phyloP scores from a whole-genome alignment of 805 yeast species.

The Teunomyces funiuensis region DNA sequence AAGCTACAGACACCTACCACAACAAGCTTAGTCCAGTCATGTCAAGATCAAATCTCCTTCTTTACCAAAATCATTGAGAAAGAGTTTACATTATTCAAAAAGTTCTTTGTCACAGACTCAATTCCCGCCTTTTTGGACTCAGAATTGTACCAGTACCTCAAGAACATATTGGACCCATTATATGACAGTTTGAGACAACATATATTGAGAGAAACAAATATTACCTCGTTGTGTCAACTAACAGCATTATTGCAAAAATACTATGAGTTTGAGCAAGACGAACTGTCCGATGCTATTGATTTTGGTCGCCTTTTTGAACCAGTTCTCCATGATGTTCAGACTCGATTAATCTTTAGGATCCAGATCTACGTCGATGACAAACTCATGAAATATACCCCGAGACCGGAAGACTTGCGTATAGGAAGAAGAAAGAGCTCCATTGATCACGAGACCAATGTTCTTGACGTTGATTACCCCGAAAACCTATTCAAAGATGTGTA shows the following conservation, averaged over 20 bases:
- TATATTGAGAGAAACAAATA: conserved; percentile 68
- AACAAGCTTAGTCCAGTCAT: conserved; percentile 51
- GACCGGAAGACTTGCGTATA: conserved; percentile 64
- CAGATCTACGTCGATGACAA: conserved; percentile 71
- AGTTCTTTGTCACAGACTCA: conserved; percentile 41
- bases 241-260: conserved; percentile 67
- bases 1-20: background rate
- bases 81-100: conserved; percentile 59
- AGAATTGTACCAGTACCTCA: conserved; percentile 59
- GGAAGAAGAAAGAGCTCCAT: conserved; percentile 31
- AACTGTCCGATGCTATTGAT: conserved; percentile 30
- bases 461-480: conserved; percentile 36
- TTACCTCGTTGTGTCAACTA: conserved; percentile 70
- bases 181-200: conserved; percentile 67
- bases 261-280: conserved; percentile 59
- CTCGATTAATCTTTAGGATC: conserved; percentile 75
- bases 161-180: conserved; percentile 68
- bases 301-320: conserved; percentile 67
- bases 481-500: conserved; percentile 52
- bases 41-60: conserved; percentile 61
- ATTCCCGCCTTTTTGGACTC: conserved; percentile 6
- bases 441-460: conserved; percentile 15
- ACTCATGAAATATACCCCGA: conserved; percentile 65
- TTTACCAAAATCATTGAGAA: conserved; percentile 59
- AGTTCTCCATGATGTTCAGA: conserved; percentile 72